A percentile compares a stretch with the other conserved stretches of the same genome.
phyloP scores from a whole-genome alignment of 2,329 filamentous ascomycete species.

The Alternaria hordeiaustralica region DNA sequence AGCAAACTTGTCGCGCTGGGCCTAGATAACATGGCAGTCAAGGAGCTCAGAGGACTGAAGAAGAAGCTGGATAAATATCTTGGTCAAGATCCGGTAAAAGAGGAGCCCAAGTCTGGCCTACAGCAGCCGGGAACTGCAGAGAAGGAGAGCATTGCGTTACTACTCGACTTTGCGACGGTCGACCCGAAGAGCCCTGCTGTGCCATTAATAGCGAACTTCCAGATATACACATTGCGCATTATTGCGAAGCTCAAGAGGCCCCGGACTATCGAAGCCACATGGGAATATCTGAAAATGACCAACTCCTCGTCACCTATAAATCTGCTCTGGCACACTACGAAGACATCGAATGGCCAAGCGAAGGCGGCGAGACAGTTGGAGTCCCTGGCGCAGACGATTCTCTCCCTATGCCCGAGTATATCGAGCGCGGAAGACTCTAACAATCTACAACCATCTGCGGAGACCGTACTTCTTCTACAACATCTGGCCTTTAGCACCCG shows the following conservation, averaged over 20 bases:
- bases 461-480: conserved; percentile 68
- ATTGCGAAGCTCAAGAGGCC: conserved; percentile 67
- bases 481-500: conserved; percentile 67
- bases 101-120: conserved; percentile 23
- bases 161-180: conserved; percentile 66
- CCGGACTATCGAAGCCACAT: conserved; percentile 62
- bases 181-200: conserved; percentile 43
- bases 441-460: conserved; percentile 63
- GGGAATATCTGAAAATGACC: conserved; percentile 62
- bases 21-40: conserved; percentile 71
- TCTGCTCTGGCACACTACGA: conserved; percentile 60
- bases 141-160: conserved; percentile 61
- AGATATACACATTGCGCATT: conserved; percentile 69
- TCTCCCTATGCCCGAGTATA: conserved; percentile 72
- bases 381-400: conserved; percentile 67
- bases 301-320: conserved; percentile 64
- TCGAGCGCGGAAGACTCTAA: conserved; percentile 69
- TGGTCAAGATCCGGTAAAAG: conserved; percentile 12
- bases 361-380: conserved; percentile 73
- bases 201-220: conserved; percentile 67
- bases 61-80: conserved; percentile 60
- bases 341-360: conserved; percentile 54
- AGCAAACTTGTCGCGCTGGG: conserved; percentile 70
- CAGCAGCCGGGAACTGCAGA: conserved; percentile 42
- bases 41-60: conserved; percentile 72